Base-by-base conservation (phyloP, 2,329 filamentous ascomycete genomes). In the Fusarium duplospermum region DNA sequence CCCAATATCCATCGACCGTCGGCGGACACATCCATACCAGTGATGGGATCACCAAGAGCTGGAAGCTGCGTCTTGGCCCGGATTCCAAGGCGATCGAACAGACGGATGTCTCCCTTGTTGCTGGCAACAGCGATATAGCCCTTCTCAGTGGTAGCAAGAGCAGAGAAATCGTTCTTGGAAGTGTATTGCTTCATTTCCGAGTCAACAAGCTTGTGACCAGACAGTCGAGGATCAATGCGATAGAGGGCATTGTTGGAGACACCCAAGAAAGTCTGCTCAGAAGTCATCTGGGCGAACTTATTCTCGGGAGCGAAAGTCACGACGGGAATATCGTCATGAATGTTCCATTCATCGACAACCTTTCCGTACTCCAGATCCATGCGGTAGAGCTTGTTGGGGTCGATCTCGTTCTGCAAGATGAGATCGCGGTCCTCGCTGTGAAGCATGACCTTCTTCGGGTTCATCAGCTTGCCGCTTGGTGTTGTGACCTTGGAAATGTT, bases 331-430 rank as follows among this genome's bases (percentile, higher is more conserved):
- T 98, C 94, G 72, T 99, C 96, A 80, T 99, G 96, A 16, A 99
- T 90, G 78, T 98, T 98, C 96, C 96, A 99, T 83, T 99, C 96
- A 80, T 99, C 96, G 2, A 98, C 95, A 38, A 99, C 94, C 85
- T 98, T 98, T 76, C 96, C 96, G 77, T 97, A 97, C 82, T 99
- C 96, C 52, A 99, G 88, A 84, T 99, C 96, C 96, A 99, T 98
- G 54, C 94, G 94, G 82, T 95, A 99, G 2, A 99, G 89, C 61
- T 94, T 95, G 85, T 98, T 96, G 2, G 96, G 94, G 74, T 98
- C 93, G 61, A 92, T 82, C 58, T 88, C 87, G 77, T 97, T 95
- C 82, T 98, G 95, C 67, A 98, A 84, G 70, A 98, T 93, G 89
- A 98, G 92, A 80, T 97, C 94, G 54, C 91, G 89, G 84, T 98